Conservation (phyloP, 331 rosid species). For the Acacia pycnantha region DNA sequence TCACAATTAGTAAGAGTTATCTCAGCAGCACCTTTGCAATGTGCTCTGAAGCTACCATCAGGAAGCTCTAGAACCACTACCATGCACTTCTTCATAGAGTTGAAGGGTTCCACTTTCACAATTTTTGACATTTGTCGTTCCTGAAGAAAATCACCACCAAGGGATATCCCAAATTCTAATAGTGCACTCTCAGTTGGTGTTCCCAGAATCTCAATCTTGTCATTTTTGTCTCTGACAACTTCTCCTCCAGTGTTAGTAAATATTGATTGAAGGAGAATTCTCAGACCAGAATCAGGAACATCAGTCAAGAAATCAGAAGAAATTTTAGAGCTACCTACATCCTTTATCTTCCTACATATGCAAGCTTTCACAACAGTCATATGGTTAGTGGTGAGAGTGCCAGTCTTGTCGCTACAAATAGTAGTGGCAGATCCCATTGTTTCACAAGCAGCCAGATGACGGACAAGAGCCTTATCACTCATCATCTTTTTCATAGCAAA, state of each 20-base stretch:
- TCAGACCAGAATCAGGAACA: slow-evolving; percentile 60
- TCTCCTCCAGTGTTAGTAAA: slow-evolving; percentile 96
- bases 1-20: slow-evolving; percentile 77
- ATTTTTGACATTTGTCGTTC: slow-evolving; percentile 58
- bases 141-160: slow-evolving; percentile 72
- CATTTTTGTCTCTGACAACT: slow-evolving; percentile 72
- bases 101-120: slow-evolving; percentile 92
- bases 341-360: slow-evolving; percentile 67
- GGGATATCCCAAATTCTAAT: slow-evolving; percentile 74
- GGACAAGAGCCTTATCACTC: slow-evolving; percentile 98
- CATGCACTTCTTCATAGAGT: slow-evolving; percentile 85
- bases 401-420: slow-evolving; percentile 98
- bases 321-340: slow-evolving; percentile 46
- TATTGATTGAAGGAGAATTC: slow-evolving; percentile 75
- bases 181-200: slow-evolving; percentile 93
- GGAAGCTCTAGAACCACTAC: slow-evolving; percentile 73
- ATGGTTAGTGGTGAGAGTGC: slow-evolving; percentile 92
- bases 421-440: slow-evolving; percentile 98
- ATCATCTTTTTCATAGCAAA: slow-evolving; percentile 99
- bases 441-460: slow-evolving; percentile 97
- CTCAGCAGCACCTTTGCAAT: slow-evolving; percentile 96
- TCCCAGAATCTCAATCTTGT: slow-evolving; percentile 72
- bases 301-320: slow-evolving; percentile 51
- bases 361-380: slow-evolving; percentile 95
- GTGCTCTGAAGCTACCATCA: slow-evolving; percentile 71